Percentiles rank a stretch among this genome's conserved stretches.
These are phyloP conservation scores for Fusarium sp. DNA, from an alignment of 2,329 filamentous ascomycete genomes.

Conservation along the genomic window DNA sequence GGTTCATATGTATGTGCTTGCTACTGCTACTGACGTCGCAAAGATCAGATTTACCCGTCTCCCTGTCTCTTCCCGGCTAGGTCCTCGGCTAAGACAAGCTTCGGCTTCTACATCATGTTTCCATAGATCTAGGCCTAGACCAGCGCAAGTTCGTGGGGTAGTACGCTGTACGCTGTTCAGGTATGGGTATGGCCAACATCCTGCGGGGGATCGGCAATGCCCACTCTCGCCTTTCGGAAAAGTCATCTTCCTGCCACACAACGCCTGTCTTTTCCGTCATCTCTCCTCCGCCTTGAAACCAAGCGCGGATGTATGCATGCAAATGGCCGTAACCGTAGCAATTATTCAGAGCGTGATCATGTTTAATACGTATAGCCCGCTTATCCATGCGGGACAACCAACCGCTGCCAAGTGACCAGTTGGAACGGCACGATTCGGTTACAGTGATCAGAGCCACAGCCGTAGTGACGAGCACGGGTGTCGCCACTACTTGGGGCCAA, in stretches of 20 bases:
- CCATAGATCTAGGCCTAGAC: too few species aligned
- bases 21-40: too few species aligned
- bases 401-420: neutral
- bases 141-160: too few species aligned
- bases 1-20: too few species aligned
- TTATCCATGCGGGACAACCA: neutral
- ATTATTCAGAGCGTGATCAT: neutral
- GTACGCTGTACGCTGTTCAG: too few species aligned
- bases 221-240: conserved; percentile 18
- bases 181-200: neutral
- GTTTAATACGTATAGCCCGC: conserved; percentile 1
- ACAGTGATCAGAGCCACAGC: neutral
- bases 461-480: neutral
- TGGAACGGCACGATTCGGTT: neutral
- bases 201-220: conserved; percentile 29
- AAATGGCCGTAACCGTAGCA: neutral
- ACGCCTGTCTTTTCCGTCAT: conserved; percentile 8
- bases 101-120: too few species aligned
- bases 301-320: neutral
- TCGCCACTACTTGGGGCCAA: neutral
- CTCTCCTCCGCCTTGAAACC: too few species aligned
- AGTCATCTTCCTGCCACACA: conserved; percentile 1
- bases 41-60: too few species aligned
- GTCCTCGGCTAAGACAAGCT: too few species aligned
- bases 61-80: too few species aligned